A percentile compares a stretch with the other conserved stretches of the same genome.
phyloP scores from a whole-genome alignment of 257 asterid species.

The Lantana camara region DNA sequence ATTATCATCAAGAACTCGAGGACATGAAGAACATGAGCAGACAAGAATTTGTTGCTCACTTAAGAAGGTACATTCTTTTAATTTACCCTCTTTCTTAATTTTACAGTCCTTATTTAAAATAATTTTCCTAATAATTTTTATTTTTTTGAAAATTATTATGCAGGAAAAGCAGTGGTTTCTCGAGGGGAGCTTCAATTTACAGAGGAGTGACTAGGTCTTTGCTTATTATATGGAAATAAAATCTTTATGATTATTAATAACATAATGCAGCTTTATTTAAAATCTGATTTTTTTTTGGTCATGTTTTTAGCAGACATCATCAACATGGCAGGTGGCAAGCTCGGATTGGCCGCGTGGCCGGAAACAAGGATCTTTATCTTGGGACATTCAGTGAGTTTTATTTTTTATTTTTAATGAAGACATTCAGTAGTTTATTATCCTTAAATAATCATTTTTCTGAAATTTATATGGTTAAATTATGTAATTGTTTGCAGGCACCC shows the following conservation, averaged over 20 bases:
- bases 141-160: neutral
- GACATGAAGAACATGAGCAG: constrained; percentile 80
- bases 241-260: neutral
- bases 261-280: constrained; percentile 7
- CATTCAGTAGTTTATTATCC: too few relatives aligned
- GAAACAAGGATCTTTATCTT: constrained; percentile 81
- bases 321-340: constrained; percentile 94
- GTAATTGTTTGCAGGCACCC: constrained; percentile 51
- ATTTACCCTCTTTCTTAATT: neutral
- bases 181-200: constrained; percentile 86
- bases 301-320: constrained; percentile 83
- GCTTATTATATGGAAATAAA: neutral
- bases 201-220: constrained; percentile 88
- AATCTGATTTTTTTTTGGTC: constrained; percentile 25
- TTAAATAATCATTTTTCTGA: too few relatives aligned
- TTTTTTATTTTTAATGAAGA: neutral
- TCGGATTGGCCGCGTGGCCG: constrained; percentile 83
- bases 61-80: constrained; percentile 55
- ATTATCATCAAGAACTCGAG: constrained; percentile 70
- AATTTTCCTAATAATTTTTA: neutral
- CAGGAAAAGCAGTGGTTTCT: constrained; percentile 87
- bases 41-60: constrained; percentile 79
- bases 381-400: constrained; percentile 74
- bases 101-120: neutral
- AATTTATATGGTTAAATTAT: too few relatives aligned